phyloP scores from a whole-genome alignment of 306 rosid species.

The Cucumis melo region DNA sequence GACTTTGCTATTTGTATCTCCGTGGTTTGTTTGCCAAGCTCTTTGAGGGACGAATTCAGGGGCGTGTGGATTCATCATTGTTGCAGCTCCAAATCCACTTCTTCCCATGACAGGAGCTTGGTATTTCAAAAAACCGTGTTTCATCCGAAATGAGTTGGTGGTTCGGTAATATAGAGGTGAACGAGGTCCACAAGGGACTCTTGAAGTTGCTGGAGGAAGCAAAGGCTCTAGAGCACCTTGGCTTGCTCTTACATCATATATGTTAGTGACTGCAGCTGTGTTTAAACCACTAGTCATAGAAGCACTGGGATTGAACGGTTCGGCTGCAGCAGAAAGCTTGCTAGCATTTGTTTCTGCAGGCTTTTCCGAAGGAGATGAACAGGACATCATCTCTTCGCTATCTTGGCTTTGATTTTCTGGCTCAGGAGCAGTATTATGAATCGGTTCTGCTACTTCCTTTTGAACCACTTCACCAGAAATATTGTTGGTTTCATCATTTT shows the following conservation, averaged over 20 bases:
- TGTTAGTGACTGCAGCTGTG: slow-evolving; percentile 35
- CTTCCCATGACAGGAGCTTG: slow-evolving; percentile 30
- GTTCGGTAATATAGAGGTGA: slow-evolving; percentile 61
- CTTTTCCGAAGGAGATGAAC: slow-evolving; percentile 28
- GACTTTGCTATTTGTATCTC: slow-evolving; percentile 17
- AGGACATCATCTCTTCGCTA: slow-evolving; percentile 30
- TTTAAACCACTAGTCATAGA: slow-evolving; percentile 27
- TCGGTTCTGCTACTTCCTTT: slow-evolving; percentile 19
- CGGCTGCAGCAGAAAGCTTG: slow-evolving; percentile 90
- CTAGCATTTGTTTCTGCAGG: slow-evolving; percentile 54
- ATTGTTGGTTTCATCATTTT: slow-evolving; percentile 26
- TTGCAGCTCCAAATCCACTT: slow-evolving; percentile 41
- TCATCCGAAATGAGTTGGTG: slow-evolving; percentile 60
- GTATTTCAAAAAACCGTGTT: slow-evolving; percentile 36
- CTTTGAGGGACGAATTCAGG: slow-evolving; percentile 78
- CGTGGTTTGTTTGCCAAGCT: slow-evolving; percentile 34
- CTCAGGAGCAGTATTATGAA: slow-evolving; percentile 17
- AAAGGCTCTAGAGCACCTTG: slow-evolving; percentile 59
- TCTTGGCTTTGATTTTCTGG: slow-evolving; percentile 30
- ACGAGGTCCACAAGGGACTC: slow-evolving; percentile 87
- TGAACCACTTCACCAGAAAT: slow-evolving; percentile 22
- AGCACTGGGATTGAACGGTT: slow-evolving; percentile 76
- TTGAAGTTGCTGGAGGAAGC: slow-evolving; percentile 55
- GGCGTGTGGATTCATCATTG: slow-evolving; percentile 86
- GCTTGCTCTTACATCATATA: slow-evolving; percentile 46